Evolutionary conservation across 805 yeast genomes (phyloP), one percentile per base, ranked within the genome.

Genomic region (Monosporozyma unispora): DNA sequence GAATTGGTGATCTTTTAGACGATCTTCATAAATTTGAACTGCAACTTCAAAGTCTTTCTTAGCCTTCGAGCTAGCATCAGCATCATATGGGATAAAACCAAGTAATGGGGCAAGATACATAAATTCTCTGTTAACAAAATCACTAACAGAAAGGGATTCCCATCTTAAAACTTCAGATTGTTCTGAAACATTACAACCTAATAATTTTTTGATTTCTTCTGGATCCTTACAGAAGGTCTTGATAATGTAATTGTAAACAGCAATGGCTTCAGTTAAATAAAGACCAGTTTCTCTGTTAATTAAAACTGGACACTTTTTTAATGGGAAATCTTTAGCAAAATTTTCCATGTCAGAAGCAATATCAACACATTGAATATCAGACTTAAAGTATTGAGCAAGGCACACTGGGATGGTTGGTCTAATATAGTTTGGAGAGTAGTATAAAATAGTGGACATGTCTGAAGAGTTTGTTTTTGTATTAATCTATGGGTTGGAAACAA

Each of bases 61-160:
- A 44, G 69, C 68, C 38, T 70, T 73, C 49, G 79, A 80, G 53
- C 76, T 76, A 39, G 55, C 62, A 43, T 79, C 81, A 78, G 84
- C 84, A 83, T 85, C 81, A 82, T 78, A 87, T 56, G 90, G 89
- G 48, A 55, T 64, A 47, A 63, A 66, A 60, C 96, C 96, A 40
- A 69, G 57, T 50, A 83, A 63, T 58, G 87, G 55, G 67, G 66
- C 69, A 84, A 78, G 55, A 77, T 76, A 44, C 54, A 59, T 33
- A 53, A 77, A 76, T 48, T 75, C 59, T 50, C 68, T 59, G 44
- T 72, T 61, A 57, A 84, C 66, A 52, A 84, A 60, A 61, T 89
- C 96, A 57, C 79, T 61, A 75, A 82, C 86, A 66, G 80, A 72
- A 57, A 85, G 72, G 2, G 95, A 85, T 64, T 81, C 60, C 93